phyloP scores from a whole-genome alignment of 2,329 filamentous ascomycete species.

The Colletotrichum chrysophilum region DNA sequence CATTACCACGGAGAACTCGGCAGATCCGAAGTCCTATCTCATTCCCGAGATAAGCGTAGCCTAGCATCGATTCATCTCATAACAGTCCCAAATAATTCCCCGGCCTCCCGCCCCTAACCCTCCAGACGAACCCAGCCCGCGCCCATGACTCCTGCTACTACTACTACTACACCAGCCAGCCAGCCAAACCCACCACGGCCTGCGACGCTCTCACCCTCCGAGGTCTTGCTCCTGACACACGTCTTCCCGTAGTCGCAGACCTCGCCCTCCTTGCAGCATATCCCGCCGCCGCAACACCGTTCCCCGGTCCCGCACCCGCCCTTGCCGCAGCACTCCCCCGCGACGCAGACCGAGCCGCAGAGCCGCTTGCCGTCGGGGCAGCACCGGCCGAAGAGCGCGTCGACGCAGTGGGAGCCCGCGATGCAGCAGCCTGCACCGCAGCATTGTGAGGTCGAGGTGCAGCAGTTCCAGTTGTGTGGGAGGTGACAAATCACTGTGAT shows the following conservation, averaged over 20 bases:
- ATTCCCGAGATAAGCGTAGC: not conserved
- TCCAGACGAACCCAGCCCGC: not conserved
- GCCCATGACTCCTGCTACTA: not conserved
- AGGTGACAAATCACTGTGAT: not conserved
- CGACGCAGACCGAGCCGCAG: not conserved
- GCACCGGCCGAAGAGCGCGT: slow-evolving; percentile 2
- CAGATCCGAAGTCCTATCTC: not conserved
- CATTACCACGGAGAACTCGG: not conserved
- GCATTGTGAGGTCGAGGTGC: not conserved
- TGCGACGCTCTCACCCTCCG: not conserved
- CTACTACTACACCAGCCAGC: not conserved
- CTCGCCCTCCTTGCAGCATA: not conserved
- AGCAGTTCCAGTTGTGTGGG: slow-evolving; percentile 21
- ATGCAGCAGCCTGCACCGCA: slow-evolving; percentile 17
- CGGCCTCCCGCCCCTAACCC: not conserved
- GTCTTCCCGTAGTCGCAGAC: not conserved
- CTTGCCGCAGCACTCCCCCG: slow-evolving; percentile 2
- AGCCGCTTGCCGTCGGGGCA: not conserved
- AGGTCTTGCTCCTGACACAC: not conserved
- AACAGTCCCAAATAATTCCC: not conserved
- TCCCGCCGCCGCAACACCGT: not conserved
- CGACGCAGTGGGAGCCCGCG: not conserved
- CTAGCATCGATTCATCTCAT: not conserved
- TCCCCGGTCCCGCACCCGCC: not conserved
- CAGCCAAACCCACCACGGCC: not conserved